Percentiles rank a stretch among this genome's conserved stretches.
Evolutionary conservation across 192 early-diverging fungal genomes (phyloP).

Genomic region (Backusella sp.): DNA sequence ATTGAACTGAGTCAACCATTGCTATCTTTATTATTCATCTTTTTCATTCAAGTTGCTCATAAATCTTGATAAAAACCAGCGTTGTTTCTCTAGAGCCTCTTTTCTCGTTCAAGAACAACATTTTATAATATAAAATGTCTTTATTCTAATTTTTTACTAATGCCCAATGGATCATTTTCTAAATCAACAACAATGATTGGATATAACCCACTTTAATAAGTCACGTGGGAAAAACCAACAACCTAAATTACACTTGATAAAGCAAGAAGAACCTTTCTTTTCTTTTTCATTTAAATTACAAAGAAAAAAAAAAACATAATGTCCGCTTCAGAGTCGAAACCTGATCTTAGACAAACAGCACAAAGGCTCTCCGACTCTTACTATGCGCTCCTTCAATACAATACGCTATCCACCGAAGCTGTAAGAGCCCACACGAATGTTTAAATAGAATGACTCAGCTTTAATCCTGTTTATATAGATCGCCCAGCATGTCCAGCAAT

Average conservation of each 20-base stretch:
- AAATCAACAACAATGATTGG: background rate
- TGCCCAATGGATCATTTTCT: background rate
- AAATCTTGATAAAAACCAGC: no score
- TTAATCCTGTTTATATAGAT: slow-evolving; percentile 12
- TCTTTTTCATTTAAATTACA: slow-evolving; percentile 9
- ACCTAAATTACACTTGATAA: background rate
- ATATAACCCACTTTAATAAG: background rate
- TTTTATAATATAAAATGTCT: no score
- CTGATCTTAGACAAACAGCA: background rate
- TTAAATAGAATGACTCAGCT: background rate
- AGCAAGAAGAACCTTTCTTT: background rate
- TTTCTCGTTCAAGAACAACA: no score
- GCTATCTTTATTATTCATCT: background rate
- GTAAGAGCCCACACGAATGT: background rate
- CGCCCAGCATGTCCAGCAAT: slow-evolving; percentile 17
- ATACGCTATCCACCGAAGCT: background rate
- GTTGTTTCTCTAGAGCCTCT: no score
- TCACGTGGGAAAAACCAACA: background rate
- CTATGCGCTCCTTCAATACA: background rate
- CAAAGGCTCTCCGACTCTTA: slow-evolving; percentile 7
- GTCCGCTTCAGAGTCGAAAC: background rate
- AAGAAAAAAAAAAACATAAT: background rate
- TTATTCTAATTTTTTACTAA: background rate
- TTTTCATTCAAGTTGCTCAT: background rate
- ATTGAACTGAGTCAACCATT: no score